Evolutionary conservation across 208 protist species (phyloP), one percentile per base, ranked within the genome.

Genomic region (Trypanosoma brucei): DNA sequence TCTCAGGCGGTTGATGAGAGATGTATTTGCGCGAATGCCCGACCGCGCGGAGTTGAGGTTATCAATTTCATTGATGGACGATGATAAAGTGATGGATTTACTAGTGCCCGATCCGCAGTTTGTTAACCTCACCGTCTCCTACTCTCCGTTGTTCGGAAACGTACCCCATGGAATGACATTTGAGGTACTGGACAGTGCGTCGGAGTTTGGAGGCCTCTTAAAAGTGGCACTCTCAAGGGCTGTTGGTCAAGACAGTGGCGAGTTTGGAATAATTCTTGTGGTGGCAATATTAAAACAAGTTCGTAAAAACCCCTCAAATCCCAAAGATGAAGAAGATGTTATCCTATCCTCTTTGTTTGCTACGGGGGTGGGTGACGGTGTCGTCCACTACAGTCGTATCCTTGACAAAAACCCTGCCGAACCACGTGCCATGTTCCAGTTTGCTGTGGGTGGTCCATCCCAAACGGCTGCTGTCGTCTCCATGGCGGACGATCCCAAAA

Each of bases 391-490:
- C 68, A 81, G 76, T 34, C 81, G 84, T 52, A 91, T 91, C 50
- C 53, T 91, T 3, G 84, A 91, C 74, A 91, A 91, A 70, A 88
- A 91, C 72, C 84, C 84, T 0, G 84, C 84, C 33, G 81, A 91
- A 74, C 84, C 81, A 33, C 78, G 84, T 14, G 77, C 79, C 34
- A 67, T 91, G 55, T 91, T 86, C 62, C 85, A 91, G 74, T 83
- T 83, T 6, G 84, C 70, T 2, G 65, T 91, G 36, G 81, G 64
- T 75, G 84, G 72, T 77, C 78, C 57, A 71, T 83, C 39, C 68
- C 86, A 46, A 64, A 76, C 74, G 37, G 71, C 65, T 9, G 79
- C 79, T 1, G 52, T 88, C 38, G 78, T 91, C 59, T 84, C 75
- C 9, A 59, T 65, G n/a, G 31, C 14, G 38, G 60, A 65, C 56